phyloP scores from a whole-genome alignment of 108 stramenopile genomes.

The Discostella pseudostelligera region DNA sequence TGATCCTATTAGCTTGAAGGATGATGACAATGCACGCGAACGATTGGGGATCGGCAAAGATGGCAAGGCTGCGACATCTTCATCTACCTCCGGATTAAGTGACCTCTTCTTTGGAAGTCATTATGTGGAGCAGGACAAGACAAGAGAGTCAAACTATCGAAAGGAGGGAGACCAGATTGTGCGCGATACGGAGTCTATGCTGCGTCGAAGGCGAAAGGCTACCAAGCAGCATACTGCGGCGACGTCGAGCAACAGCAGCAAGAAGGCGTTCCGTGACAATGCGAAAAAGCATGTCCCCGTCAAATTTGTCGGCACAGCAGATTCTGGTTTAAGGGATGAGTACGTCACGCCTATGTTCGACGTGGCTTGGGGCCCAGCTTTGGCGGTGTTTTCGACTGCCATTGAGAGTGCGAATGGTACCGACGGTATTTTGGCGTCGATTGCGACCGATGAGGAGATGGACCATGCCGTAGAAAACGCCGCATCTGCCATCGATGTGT shows the following conservation, averaged over 20 bases:
- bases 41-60: constrained; percentile 45
- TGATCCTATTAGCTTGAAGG: constrained; percentile 95
- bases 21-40: constrained; percentile 90
- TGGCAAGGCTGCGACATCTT: constrained; percentile 25
- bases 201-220: constrained; percentile 66
- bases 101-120: constrained; percentile 76
- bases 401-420: constrained; percentile 87
- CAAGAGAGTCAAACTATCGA: constrained; percentile 77
- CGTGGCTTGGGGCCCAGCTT: constrained; percentile 95
- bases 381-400: constrained; percentile 94
- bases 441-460: constrained; percentile 85
- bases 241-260: neutral
- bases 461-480: constrained; percentile 83
- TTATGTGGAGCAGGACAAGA: constrained; percentile 75
- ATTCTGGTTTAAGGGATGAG: constrained; percentile 81
- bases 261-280: neutral
- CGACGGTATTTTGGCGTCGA: constrained; percentile 65
- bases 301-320: constrained; percentile 72
- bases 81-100: constrained; percentile 37
- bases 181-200: constrained; percentile 81
- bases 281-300: constrained; percentile 25
- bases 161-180: constrained; percentile 96
- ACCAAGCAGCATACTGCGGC: constrained; percentile 15
- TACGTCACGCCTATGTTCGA: constrained; percentile 97
- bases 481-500: constrained; percentile 75